Evolutionary conservation across 768 basidiomycete genomes (phyloP).

Genomic region (Hemileccinum impolitum): DNA sequence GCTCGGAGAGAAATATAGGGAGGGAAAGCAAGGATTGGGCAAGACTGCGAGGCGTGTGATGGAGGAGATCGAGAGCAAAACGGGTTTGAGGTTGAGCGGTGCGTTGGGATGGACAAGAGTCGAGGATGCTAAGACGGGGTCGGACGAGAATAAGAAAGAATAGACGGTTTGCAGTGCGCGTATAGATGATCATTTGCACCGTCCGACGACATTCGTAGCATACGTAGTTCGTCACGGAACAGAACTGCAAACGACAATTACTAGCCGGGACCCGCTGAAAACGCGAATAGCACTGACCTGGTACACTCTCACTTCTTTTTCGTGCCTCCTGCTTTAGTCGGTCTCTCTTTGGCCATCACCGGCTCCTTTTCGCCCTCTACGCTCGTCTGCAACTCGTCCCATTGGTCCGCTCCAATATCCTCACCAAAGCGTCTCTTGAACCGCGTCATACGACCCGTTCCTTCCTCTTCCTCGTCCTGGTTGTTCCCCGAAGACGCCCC

Average conservation of each 20-base stretch:
- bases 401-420: slow-evolving; percentile 36
- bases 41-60: slow-evolving; percentile 46
- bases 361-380: slow-evolving; percentile 29
- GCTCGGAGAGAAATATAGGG: slow-evolving; percentile 48
- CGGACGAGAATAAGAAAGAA: slow-evolving; percentile 11
- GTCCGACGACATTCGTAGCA: neutral
- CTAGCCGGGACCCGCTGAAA: no score
- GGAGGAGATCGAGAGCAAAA: slow-evolving; percentile 58
- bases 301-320: slow-evolving; percentile 18
- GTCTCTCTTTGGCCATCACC: slow-evolving; percentile 21
- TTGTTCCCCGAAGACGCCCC: slow-evolving; percentile 43
- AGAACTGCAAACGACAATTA: neutral
- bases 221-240: neutral
- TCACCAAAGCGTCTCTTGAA: slow-evolving; percentile 73
- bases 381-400: slow-evolving; percentile 25
- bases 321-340: slow-evolving; percentile 7
- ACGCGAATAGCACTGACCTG: no score
- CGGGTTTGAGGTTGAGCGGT: slow-evolving; percentile 71
- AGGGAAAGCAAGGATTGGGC: slow-evolving; percentile 43
- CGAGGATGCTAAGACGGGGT: slow-evolving; percentile 9
- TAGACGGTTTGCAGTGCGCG: slow-evolving; percentile 2
- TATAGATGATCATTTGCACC: neutral
- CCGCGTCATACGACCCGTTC: slow-evolving; percentile 74
- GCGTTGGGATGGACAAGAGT: slow-evolving; percentile 44
- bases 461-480: slow-evolving; percentile 64